phyloP scores from a whole-genome alignment of 2,329 filamentous ascomycete species.

The Monosporascus sp. region DNA sequence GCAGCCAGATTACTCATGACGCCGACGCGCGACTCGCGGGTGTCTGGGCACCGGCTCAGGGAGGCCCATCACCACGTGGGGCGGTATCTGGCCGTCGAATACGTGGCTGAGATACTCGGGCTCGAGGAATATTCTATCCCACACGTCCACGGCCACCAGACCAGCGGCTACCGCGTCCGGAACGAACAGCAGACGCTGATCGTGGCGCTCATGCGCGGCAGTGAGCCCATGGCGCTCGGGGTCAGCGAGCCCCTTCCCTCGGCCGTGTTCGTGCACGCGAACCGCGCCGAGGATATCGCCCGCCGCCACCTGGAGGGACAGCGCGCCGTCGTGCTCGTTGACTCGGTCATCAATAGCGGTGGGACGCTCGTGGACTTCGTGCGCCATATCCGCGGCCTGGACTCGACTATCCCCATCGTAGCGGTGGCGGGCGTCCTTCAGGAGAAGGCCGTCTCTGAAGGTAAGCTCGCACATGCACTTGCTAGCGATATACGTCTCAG shows the following conservation, averaged over 20 bases:
- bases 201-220: conserved; percentile 57
- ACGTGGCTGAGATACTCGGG: conserved; percentile 42
- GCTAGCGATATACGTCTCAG: conserved; percentile 10
- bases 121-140: conserved; percentile 41
- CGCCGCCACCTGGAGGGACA: conserved; percentile 33
- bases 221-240: conserved; percentile 56
- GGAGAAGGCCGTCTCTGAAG: conserved; percentile 17
- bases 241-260: conserved; percentile 47
- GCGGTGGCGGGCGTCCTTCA: conserved; percentile 53
- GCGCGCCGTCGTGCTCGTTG: conserved; percentile 47
- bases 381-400: conserved; percentile 34
- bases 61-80: conserved; percentile 45
- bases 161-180: conserved; percentile 39
- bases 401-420: conserved; percentile 39
- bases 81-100: conserved; percentile 47
- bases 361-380: conserved; percentile 44
- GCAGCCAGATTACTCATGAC: conserved; percentile 48
- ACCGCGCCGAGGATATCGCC: conserved; percentile 34
- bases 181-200: conserved; percentile 47
- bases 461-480: conserved; percentile 1
- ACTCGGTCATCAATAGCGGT: conserved; percentile 56
- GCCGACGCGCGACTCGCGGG: conserved; percentile 43
- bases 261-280: conserved; percentile 47
- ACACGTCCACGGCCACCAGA: conserved; percentile 46
- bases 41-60: conserved; percentile 41